A percentile compares a stretch with the other conserved stretches of the same genome.
These are phyloP conservation scores for Cenchrus americanus DNA, from an alignment of 176 grass and related monocot species.

Conservation along the genomic window DNA sequence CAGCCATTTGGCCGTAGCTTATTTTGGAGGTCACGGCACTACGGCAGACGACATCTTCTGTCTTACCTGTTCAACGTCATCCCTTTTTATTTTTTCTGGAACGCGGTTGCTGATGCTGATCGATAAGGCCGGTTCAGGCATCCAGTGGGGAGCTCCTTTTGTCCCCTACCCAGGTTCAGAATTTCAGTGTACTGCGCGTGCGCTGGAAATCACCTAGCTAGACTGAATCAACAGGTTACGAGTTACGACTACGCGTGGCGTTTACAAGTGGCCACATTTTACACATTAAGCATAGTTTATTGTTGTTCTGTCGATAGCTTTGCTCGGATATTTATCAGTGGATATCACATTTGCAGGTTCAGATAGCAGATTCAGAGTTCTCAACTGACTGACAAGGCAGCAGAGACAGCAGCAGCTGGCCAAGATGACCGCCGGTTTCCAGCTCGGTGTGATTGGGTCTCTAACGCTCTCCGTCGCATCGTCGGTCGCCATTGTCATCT, in stretches of 20 bases:
- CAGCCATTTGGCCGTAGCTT: slow-evolving; percentile 22
- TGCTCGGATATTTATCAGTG: neutral
- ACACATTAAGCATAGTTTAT: neutral
- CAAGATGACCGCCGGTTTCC: slow-evolving; percentile 55
- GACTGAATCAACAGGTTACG: neutral
- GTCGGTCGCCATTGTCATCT: slow-evolving; percentile 67
- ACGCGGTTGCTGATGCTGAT: neutral
- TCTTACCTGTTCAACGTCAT: slow-evolving; percentile 23
- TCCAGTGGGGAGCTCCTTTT: neutral
- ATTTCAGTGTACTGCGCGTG: neutral
- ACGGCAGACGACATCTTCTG: neutral
- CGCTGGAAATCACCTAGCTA: neutral
- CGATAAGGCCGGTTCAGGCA: neutral
- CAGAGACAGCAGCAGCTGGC: neutral
- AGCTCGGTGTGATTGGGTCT: slow-evolving; percentile 59
- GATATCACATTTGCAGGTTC: slow-evolving; percentile 1
- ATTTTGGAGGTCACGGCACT: neutral
- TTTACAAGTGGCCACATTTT: neutral
- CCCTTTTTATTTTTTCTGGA: slow-evolving; percentile 17
- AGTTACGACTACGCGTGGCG: neutral
- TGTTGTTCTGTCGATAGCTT: neutral
- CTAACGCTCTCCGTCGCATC: slow-evolving; percentile 59
- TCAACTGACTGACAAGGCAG: neutral
- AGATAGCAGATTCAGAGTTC: neutral
- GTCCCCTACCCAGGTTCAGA: neutral